Base-by-base conservation (phyloP, 2,329 filamentous ascomycete genomes). In the Trichothecium roseum region DNA sequence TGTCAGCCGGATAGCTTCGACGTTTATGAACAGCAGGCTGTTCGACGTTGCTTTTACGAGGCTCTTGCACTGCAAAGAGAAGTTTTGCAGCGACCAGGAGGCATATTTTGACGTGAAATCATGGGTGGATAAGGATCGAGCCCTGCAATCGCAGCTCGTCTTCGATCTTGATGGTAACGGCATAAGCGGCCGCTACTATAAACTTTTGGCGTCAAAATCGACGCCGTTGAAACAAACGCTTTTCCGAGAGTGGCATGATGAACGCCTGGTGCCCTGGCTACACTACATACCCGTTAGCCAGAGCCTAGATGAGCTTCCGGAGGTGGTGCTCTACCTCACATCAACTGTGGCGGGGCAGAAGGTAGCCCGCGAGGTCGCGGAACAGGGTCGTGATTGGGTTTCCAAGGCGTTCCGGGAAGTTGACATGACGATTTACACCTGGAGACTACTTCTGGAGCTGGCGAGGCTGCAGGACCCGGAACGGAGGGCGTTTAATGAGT, bases 391-490 rank as follows among this genome's bases (percentile, higher is more conserved):
- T 8, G 59, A 64, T 8, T 82, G 77, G 78, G 67, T 66, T 32
- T 47, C 44, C 0, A 65, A 59, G 44, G 68, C 67, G 9, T 45
- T 82, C 24, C 50, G 76, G 29, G 69, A 72, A 30, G 64, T 71
- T 27, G 76, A 83, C 48, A 65, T 77, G 45, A 62, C 84, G 54
- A 66, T 85, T 8, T 87, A 85, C 48, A 67, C 84, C 55, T 87
- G 85, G 47, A 59, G 82, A 28, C 50, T 86, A 43, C 51, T 86
- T 48, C 54, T 86, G 22, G 82, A 86, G 57, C 86, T 79, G 75
- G 78, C 68, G 1, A 56, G 79, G 39, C 46, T 83, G 13, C 20
- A 24, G 20, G 20, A 24, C 20, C 20, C 20, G 20, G 10, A 24
- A 10, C 20, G 20, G 20, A 24, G 20, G 20, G 20, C 20, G 10